Evolutionary conservation across 139 green algal species (phyloP), one percentile per base, ranked within the genome.

Genomic region (Chlorella sp.): DNA sequence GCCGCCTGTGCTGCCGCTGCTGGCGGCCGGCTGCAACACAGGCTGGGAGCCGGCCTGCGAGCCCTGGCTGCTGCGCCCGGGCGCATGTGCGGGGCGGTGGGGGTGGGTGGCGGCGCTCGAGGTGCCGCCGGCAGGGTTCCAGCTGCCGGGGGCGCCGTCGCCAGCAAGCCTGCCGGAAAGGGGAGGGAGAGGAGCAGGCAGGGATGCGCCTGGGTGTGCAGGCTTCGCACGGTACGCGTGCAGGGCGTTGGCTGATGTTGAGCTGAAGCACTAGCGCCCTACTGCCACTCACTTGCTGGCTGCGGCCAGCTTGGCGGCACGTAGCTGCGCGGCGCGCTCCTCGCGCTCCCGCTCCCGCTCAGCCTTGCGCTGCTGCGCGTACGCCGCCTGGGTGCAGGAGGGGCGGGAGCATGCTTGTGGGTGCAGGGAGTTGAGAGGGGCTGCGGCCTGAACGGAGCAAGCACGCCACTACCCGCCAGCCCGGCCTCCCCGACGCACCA

Each of bases 1-100:
- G 70, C 70, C 41, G 38, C 38, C 38, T 26, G 39, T 60, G 70
- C 70, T 78, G 39, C 39, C 39, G 39, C 70, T 78, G 70, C 70
- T 78, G 70, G 11, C 26, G 11, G 26, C 25, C 26, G 70, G 26
- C 26, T 78, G 39, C 51, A 23, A 15, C 51, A 21, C 13, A 3
- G 51, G 51, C 51, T 60, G 51, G 51, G 51, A 60, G 51, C 51
- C 51, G 2, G 51, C 51, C 51, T 60, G 51, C 11, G 51, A 60
- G 51, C 39, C 39, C 28, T 26, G 70, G 70, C 70, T 78, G 39
- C 41, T n/a, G 51, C 51, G 51, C 51, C 51, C 51, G 2, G 51
- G 51, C 51, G 51, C 51, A 15, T 60, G 51, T 2, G 15, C 12
- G 13, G 51, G 51, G 11, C 51, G 51, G 12, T 60, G 51, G 9